These are phyloP conservation scores for Colletotrichum zoysiae DNA, from an alignment of 2,329 filamentous ascomycete genomes.

Conservation along the genomic window DNA sequence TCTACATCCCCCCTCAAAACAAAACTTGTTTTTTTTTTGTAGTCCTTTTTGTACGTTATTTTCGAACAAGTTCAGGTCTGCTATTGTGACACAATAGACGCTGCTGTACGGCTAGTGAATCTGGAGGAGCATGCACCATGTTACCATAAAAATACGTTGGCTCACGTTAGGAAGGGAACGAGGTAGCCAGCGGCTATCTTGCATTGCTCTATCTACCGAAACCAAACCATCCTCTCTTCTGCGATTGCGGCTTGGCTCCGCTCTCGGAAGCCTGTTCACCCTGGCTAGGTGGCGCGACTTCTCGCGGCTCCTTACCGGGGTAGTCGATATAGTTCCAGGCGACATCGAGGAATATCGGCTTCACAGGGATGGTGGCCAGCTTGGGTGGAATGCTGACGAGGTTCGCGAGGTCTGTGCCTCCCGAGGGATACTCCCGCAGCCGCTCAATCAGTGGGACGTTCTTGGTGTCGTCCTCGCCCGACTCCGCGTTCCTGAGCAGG, in stretches of 20 bases:
- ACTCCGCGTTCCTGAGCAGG: slow-evolving; percentile 62
- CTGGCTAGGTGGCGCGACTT: slow-evolving; percentile 43
- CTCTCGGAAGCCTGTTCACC: slow-evolving; percentile 42
- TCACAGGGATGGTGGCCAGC: slow-evolving; percentile 86
- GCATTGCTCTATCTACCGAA: slow-evolving; percentile 66
- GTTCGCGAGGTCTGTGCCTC: slow-evolving; percentile 79
- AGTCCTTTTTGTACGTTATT: too few relatives aligned
- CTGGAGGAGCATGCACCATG: background rate
- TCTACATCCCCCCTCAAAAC: slow-evolving; percentile 68
- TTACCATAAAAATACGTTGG: too few relatives aligned
- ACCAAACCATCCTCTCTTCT: slow-evolving; percentile 83
- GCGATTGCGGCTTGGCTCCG: slow-evolving; percentile 57
- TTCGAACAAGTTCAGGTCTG: background rate
- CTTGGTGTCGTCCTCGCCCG: slow-evolving; percentile 59
- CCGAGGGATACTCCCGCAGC: slow-evolving; percentile 79
- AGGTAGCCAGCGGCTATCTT: background rate
- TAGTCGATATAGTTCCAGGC: slow-evolving; percentile 99
- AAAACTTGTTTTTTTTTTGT: background rate
- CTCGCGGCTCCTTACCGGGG: slow-evolving; percentile 68
- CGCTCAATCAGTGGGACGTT: slow-evolving; percentile 76
- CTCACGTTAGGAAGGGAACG: background rate
- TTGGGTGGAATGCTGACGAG: slow-evolving; percentile 90
- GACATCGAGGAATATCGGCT: slow-evolving; percentile 95
- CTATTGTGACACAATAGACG: too few relatives aligned
- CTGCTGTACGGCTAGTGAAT: background rate